A percentile compares a stretch with the other conserved stretches of the same genome.
These are phyloP conservation scores for Ceratocystis variospora DNA, from an alignment of 2,329 filamentous ascomycete species.

Conservation along the genomic window DNA sequence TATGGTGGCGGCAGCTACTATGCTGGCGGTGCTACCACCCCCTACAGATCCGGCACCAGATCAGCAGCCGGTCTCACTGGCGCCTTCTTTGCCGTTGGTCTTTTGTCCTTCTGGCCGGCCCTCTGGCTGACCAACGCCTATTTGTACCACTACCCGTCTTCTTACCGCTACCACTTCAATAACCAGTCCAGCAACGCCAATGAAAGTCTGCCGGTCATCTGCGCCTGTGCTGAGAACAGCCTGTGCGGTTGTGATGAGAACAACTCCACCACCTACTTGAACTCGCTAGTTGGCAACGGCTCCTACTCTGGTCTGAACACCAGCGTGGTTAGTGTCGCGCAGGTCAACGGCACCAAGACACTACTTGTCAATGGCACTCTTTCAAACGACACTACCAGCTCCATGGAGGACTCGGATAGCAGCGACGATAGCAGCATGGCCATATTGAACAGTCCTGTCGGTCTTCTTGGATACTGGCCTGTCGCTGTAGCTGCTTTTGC, in stretches of 20 bases:
- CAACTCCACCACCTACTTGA: conserved; percentile 43
- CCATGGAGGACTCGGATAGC: conserved; percentile 24
- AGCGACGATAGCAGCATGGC: conserved; percentile 24
- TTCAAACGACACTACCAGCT: conserved; percentile 49
- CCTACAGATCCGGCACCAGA: conserved; percentile 44
- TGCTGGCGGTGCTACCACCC: conserved; percentile 46
- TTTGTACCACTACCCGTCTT: conserved; percentile 42
- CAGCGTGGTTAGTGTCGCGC: conserved; percentile 45
- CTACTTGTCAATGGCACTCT: conserved; percentile 66
- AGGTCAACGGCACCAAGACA: conserved; percentile 44
- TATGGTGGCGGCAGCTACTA: conserved; percentile 55
- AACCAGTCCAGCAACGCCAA: conserved; percentile 35
- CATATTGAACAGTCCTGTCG: conserved; percentile 22
- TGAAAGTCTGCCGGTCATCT: conserved; percentile 28
- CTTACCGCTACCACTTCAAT: conserved; percentile 33
- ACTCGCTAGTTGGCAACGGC: conserved; percentile 51
- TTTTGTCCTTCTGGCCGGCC: conserved; percentile 48
- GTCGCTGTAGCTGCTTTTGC: conserved; percentile 32
- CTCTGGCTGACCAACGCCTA: conserved; percentile 52
- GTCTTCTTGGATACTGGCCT: conserved; percentile 38
- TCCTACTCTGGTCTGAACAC: conserved; percentile 47
- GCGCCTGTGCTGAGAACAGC: conserved; percentile 37
- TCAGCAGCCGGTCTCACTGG: conserved; percentile 40
- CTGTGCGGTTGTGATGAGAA: conserved; percentile 58
- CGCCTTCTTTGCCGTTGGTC: conserved; percentile 36